Percentiles rank a stretch among this genome's conserved stretches.
Conservation (phyloP, 768 basidiomycete genomes). For the Boletus subparvulus region DNA sequence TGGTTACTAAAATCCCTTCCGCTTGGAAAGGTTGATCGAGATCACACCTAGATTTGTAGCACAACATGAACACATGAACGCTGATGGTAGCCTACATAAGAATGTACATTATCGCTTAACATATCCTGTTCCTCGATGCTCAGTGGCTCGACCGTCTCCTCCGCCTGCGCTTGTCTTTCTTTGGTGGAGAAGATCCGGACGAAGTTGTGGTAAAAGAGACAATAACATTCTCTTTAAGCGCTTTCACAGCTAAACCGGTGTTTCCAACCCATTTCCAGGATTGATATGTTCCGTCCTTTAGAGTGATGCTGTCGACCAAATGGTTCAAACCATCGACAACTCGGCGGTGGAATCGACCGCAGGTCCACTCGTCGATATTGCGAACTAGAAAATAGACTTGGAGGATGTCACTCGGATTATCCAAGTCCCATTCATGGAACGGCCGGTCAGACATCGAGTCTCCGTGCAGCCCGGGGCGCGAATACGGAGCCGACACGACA, state of each 20-base stretch:
- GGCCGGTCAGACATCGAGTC: constrained; percentile 19
- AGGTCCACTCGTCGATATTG: constrained; percentile 56
- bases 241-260: constrained; percentile 18
- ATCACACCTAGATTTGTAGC: constrained; percentile 14
- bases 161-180: constrained; percentile 30
- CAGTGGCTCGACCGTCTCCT: constrained; percentile 31
- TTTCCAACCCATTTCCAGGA: constrained; percentile 52
- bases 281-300: constrained; percentile 34
- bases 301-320: constrained; percentile 36
- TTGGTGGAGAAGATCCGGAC: constrained; percentile 28
- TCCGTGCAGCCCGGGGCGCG: constrained; percentile 15
- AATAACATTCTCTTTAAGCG: constrained; percentile 39
- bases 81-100: neutral
- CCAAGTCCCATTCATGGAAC: constrained; percentile 53
- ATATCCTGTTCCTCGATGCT: neutral
- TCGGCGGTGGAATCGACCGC: constrained; percentile 40
- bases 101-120: neutral
- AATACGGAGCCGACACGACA: constrained; percentile 51
- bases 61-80: neutral
- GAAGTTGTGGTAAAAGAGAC: constrained; percentile 29
- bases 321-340: constrained; percentile 40
- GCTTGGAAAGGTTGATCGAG: constrained; percentile 54
- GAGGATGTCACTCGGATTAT: constrained; percentile 44
- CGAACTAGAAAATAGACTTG: constrained; percentile 50
- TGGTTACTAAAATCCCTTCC: constrained; percentile 70